Conservation (phyloP, 106 monocot genomes). For the Alisma plantagoaquatica region DNA sequence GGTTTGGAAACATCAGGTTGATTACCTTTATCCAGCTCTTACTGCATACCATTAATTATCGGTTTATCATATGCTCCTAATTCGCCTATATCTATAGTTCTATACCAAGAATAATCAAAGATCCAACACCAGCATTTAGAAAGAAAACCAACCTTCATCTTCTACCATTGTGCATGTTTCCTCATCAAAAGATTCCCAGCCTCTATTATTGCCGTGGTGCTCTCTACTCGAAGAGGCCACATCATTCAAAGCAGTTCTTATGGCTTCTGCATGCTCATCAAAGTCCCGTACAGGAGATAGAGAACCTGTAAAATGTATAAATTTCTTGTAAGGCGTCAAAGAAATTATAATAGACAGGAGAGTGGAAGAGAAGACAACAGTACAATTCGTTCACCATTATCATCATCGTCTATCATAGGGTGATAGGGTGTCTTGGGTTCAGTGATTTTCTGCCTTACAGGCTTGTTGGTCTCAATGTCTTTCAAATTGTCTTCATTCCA, state of each 20-base stretch:
- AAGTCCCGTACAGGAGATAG: conserved; percentile 57
- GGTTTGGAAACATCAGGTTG: too few species aligned
- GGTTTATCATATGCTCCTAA: too few species aligned
- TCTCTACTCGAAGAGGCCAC: conserved; percentile 61
- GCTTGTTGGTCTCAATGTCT: conserved; percentile 81
- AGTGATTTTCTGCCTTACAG: conserved; percentile 80
- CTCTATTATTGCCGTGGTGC: conserved; percentile 28
- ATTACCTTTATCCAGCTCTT: too few species aligned
- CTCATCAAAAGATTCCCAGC: conserved; percentile 84
- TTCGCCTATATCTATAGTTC: too few species aligned
- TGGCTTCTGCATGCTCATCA: conserved; percentile 72
- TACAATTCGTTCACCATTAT: conserved; percentile 18
- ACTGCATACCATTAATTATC: too few species aligned
- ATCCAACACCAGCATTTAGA: too few species aligned
- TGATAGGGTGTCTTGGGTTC: conserved; percentile 92
- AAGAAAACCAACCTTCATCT: conserved; percentile 7
- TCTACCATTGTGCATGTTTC: conserved; percentile 31
- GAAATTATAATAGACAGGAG: too few species aligned
- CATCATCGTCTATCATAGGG: conserved; percentile 80
- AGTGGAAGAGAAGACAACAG: background rate
- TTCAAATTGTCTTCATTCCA: conserved; percentile 84
- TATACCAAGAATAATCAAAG: too few species aligned
- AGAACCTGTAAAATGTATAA: conserved; percentile 25
- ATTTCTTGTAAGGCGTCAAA: background rate
- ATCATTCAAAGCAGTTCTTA: conserved; percentile 58